Base-by-base conservation (phyloP, 2,329 filamentous ascomycete genomes). In the Fusarium tuaranense region DNA sequence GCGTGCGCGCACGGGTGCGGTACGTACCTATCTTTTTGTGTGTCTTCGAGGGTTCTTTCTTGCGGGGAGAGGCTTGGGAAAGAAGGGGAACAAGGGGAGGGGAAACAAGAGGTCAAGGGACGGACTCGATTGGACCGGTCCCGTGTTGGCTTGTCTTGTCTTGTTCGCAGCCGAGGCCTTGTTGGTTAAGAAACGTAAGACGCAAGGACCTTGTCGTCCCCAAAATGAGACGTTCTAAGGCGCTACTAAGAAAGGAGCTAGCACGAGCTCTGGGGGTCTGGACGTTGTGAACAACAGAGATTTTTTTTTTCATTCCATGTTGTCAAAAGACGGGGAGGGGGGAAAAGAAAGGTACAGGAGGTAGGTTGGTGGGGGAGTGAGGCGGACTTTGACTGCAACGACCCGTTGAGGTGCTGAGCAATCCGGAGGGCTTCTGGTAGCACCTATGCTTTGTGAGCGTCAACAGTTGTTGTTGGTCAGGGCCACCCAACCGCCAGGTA, bases 21-120 rank as follows among this genome's bases (percentile, higher is more conserved):
- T 74, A 75, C 68, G 72, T 74, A 74, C 72, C 72, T 53, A 32
- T 63, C 57, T 32, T 46, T 68, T 61, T 61, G 20, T 46, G 41
- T 46, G 62, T 34, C 14, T 30, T 36, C 25, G 36, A 22, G 12
- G 62, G 36, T 63, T 46, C 16, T 32, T 46, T 46, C 41, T 44
- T 44, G 41, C 12, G 41, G 41, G 27, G 20, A 18, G 68, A 44
- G 53, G 63, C 46, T 68, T 16, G 25, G 67, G 32, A n/a, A 46
- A 41, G 41, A 68, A 22, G 20, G 22, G 30, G 55, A 48, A 32
- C 58, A 62, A 53, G 32, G 58, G 65, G 32, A 25, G 53, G 30
- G 53, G 30, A 18, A 36, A 36, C 53, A 34, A 57, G 48, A 53
- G 48, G 48, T 53, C 55, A 41, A 46, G 32, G 36, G 58, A 65